Evolutionary conservation across 176 grass and related monocot species (phyloP).

Genomic region (Thinopyrum elongatum): DNA sequence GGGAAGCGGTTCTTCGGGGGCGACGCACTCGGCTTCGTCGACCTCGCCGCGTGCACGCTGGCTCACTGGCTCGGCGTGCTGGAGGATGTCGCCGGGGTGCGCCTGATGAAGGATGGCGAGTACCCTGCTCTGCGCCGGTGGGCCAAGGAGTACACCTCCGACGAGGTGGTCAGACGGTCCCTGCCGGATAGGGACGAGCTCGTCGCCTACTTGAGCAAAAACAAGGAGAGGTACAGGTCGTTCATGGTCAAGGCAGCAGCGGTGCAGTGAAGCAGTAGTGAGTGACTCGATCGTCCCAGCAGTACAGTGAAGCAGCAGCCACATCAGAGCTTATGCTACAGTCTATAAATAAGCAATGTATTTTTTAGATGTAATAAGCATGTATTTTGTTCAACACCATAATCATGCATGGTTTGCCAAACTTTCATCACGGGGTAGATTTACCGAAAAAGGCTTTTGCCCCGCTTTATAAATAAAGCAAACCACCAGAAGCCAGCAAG

Average conservation of each 20-base stretch:
- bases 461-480: too few relatives aligned
- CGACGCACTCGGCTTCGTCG: not conserved
- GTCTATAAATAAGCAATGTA: too few relatives aligned
- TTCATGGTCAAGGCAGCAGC: not conserved
- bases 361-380: too few relatives aligned
- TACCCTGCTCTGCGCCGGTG: not conserved
- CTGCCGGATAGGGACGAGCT: not conserved
- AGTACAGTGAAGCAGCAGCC: too few relatives aligned
- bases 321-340: too few relatives aligned
- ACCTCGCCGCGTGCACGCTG: not conserved
- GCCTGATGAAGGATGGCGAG: not conserved
- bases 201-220: not conserved
- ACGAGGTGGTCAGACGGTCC: not conserved
- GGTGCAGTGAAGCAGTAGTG: not conserved
- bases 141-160: not conserved
- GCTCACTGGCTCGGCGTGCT: not conserved
- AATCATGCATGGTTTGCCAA: too few relatives aligned
- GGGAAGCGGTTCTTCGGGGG: not conserved
- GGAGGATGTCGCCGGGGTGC: not conserved
- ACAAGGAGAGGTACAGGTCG: not conserved
- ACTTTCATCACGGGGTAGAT: too few relatives aligned
- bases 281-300: not conserved
- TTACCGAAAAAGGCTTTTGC: too few relatives aligned
- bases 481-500: too few relatives aligned
- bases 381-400: too few relatives aligned